These are phyloP conservation scores for Pouteria campechiana DNA, from an alignment of 179 eudicot genomes.

Conservation along the genomic window DNA sequence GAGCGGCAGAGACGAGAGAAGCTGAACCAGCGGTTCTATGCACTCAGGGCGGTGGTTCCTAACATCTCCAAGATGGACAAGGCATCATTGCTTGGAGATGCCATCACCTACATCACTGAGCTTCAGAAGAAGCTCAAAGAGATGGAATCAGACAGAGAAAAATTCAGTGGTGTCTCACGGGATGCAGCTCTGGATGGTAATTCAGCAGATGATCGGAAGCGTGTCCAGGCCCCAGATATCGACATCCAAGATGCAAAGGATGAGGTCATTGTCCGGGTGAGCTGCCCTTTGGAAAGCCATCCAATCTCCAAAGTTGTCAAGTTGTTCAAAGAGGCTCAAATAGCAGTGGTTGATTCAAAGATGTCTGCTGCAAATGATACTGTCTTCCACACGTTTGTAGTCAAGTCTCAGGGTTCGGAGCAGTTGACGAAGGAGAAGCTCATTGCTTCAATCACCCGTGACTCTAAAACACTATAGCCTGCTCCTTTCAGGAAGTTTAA, in stretches of 20 bases:
- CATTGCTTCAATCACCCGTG: constrained; percentile 37
- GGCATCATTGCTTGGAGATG: constrained; percentile 87
- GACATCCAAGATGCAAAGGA: constrained; percentile 32
- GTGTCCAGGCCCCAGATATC: constrained; percentile 16
- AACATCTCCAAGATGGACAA: constrained; percentile 93
- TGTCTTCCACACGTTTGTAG: constrained; percentile 60
- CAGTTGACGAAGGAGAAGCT: constrained; percentile 59
- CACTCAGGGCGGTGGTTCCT: constrained; percentile 79
- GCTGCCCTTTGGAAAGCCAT: constrained; percentile 48
- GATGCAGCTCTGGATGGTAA: constrained; percentile 19
- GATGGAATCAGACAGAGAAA: constrained; percentile 53
- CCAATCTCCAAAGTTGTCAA: constrained; percentile 46
- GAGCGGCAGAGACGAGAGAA: constrained; percentile 82
- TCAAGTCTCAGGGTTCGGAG: constrained; percentile 44
- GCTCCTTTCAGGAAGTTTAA: too few relatives aligned
- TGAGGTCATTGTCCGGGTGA: constrained; percentile 46
- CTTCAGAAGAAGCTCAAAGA: constrained; percentile 74
- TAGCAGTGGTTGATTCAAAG: constrained; percentile 40
- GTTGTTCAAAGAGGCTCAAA: constrained; percentile 40
- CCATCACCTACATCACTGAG: constrained; percentile 73
- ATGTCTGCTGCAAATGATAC: constrained; percentile 42
- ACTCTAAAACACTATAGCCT: constrained; percentile 20
- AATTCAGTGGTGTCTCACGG: constrained; percentile 16
- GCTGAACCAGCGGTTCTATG: constrained; percentile 86
- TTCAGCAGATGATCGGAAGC: constrained; percentile 13